Evolutionary conservation across 179 eudicot species (phyloP).

Genomic region (Camellia oleifera): DNA sequence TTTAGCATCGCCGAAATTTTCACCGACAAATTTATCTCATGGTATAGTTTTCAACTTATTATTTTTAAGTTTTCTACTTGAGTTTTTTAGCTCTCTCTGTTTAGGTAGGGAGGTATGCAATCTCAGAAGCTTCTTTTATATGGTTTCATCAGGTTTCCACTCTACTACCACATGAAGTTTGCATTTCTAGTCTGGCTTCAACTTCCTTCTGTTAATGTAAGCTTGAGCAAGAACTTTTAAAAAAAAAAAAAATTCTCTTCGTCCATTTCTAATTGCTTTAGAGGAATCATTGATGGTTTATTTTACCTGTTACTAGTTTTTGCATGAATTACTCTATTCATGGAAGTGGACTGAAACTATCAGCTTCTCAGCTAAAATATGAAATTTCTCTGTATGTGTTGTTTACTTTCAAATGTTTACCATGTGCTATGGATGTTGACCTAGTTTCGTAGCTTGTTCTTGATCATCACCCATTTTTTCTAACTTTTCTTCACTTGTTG

Average conservation of each 20-base stretch:
- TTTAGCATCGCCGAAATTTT: constrained; percentile 74
- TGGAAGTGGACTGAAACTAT: background rate
- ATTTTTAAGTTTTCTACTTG: background rate
- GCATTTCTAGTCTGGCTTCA: constrained; percentile 99
- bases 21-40: constrained; percentile 80
- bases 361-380: background rate
- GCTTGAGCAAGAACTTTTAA: constrained; percentile 15
- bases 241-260: too few species aligned
- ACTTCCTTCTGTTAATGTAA: constrained; percentile 79
- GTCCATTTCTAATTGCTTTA: background rate
- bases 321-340: background rate
- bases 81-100: constrained; percentile 13
- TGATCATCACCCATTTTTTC: background rate
- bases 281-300: background rate
- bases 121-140: constrained; percentile 16
- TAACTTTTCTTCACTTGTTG: background rate
- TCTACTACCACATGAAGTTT: constrained; percentile 88
- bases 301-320: background rate
- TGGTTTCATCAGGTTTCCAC: constrained; percentile 59
- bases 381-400: background rate
- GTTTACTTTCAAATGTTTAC: background rate
- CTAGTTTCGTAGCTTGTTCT: background rate
- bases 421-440: background rate
- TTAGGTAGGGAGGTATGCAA: constrained; percentile 2
- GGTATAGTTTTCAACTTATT: constrained; percentile 43